A percentile compares a stretch with the other conserved stretches of the same genome.
Evolutionary conservation across 768 basidiomycete species (phyloP).

Genomic region (Tricholoma saponaceum): DNA sequence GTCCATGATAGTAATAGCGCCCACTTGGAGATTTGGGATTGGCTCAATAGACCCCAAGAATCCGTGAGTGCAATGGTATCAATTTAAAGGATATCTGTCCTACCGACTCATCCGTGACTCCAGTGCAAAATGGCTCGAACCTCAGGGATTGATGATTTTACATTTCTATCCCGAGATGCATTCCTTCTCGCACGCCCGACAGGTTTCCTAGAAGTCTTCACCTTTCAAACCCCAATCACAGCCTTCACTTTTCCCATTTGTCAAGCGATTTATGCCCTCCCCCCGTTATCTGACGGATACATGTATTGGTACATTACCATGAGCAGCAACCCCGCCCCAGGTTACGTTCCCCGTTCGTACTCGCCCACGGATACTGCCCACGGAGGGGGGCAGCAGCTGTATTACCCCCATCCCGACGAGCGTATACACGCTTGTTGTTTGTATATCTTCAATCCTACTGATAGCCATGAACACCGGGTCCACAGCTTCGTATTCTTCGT

Average conservation of each 20-base stretch:
- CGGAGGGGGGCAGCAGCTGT: conserved; percentile 26
- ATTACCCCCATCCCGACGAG: conserved; percentile 44
- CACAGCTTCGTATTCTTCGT: conserved; percentile 49
- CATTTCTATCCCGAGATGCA: conserved; percentile 39
- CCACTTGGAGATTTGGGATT: conserved; percentile 50
- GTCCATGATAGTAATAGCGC: conserved; percentile 35
- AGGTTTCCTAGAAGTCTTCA: conserved; percentile 47
- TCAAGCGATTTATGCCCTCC: conserved; percentile 37
- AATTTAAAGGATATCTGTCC: neutral
- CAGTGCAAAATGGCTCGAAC: conserved; percentile 39
- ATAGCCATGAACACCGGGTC: conserved; percentile 32
- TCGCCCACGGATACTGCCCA: conserved; percentile 9
- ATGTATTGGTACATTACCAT: conserved; percentile 53
- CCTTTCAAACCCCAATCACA: conserved; percentile 35
- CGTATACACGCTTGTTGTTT: conserved; percentile 48
- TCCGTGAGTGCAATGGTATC: conserved; percentile 31
- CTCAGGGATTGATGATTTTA: conserved; percentile 50
- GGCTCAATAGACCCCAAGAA: conserved; percentile 34
- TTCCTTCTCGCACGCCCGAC: conserved; percentile 45
- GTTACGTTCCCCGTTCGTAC: conserved; percentile 28
- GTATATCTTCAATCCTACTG: conserved; percentile 40
- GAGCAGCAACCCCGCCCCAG: conserved; percentile 48
- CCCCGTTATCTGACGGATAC: conserved; percentile 38
- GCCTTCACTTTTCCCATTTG: conserved; percentile 25
- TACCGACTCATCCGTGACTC: neutral